A percentile compares a stretch with the other conserved stretches of the same genome.
Evolutionary conservation across 805 yeast genomes (phyloP).

Genomic region (Spathaspora passalidarum): DNA sequence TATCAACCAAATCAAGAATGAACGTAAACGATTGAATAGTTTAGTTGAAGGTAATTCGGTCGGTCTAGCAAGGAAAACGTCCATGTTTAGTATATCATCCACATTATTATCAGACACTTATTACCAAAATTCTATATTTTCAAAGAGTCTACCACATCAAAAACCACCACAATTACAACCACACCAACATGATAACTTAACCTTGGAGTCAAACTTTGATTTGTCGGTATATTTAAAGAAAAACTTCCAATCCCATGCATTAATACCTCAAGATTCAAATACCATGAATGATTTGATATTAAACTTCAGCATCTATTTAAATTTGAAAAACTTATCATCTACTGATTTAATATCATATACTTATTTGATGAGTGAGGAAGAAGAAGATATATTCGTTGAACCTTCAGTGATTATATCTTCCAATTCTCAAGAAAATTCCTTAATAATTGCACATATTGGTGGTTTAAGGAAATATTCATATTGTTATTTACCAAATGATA

Average conservation of each 20-base stretch:
- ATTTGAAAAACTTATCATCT: constrained; percentile 20
- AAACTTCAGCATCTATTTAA: constrained; percentile 32
- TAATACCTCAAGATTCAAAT: constrained; percentile 33
- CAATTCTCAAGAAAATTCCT: constrained; percentile 22
- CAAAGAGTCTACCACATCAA: neutral
- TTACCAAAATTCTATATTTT: constrained; percentile 9
- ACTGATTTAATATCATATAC: constrained; percentile 17
- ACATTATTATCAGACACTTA: constrained; percentile 5
- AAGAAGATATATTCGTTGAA: constrained; percentile 8
- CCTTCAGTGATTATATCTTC: constrained; percentile 33
- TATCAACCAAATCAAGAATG: constrained; percentile 16
- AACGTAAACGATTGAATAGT: constrained; percentile 7
- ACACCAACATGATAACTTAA: constrained; percentile 11
- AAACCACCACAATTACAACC: constrained; percentile 8
- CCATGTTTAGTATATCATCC: constrained; percentile 9
- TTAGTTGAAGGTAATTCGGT: neutral
- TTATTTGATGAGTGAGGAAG: constrained; percentile 18
- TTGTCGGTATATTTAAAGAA: constrained; percentile 30
- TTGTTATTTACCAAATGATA: constrained; percentile 34
- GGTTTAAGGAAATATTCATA: constrained; percentile 40
- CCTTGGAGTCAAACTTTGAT: constrained; percentile 26
- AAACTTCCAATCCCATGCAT: constrained; percentile 31
- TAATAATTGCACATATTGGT: constrained; percentile 35
- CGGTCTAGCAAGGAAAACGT: constrained; percentile 5
- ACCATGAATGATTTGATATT: constrained; percentile 30